Conservation (phyloP, 2,329 filamentous ascomycete species). For the Colletotrichum filicis region DNA sequence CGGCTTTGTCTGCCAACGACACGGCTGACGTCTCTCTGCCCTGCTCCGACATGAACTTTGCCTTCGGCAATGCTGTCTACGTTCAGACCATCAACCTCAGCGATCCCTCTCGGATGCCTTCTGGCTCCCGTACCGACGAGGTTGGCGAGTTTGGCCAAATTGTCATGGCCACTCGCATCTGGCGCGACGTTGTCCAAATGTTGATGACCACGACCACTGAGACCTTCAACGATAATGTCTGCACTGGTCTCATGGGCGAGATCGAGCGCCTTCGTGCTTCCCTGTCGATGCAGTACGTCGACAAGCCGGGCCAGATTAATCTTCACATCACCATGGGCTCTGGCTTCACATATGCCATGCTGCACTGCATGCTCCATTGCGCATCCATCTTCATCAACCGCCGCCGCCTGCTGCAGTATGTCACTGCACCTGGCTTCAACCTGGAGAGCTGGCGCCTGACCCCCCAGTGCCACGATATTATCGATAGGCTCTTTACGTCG, state of each 20-base stretch:
- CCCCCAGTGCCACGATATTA: conserved; percentile 61
- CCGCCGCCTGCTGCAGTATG: conserved; percentile 67
- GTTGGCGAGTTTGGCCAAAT: conserved; percentile 72
- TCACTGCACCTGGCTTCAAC: conserved; percentile 63
- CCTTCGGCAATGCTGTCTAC: conserved; percentile 69
- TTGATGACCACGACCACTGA: conserved; percentile 63
- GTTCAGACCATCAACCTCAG: conserved; percentile 65
- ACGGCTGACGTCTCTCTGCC: conserved; percentile 66
- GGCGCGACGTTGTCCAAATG: conserved; percentile 72
- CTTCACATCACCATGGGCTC: conserved; percentile 74
- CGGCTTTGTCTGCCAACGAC: conserved; percentile 65
- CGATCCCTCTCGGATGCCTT: conserved; percentile 48
- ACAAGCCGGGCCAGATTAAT: conserved; percentile 70
- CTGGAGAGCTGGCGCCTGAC: conserved; percentile 64
- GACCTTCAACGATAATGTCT: conserved; percentile 65
- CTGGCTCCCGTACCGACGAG: conserved; percentile 56
- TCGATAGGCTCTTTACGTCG: conserved; percentile 67
- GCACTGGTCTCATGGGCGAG: conserved; percentile 60
- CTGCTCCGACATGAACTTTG: conserved; percentile 71
- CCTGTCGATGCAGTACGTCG: conserved; percentile 68
- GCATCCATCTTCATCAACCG: conserved; percentile 71
- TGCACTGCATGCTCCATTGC: conserved; percentile 70
- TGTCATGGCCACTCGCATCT: conserved; percentile 68
- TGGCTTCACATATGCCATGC: conserved; percentile 71
- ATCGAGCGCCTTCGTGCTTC: conserved; percentile 66